Percentiles rank a stretch among this genome's conserved stretches.
phyloP scores from a whole-genome alignment of 228 moss, liverwort and hornwort genomes.

The Sphagnum fallax region DNA sequence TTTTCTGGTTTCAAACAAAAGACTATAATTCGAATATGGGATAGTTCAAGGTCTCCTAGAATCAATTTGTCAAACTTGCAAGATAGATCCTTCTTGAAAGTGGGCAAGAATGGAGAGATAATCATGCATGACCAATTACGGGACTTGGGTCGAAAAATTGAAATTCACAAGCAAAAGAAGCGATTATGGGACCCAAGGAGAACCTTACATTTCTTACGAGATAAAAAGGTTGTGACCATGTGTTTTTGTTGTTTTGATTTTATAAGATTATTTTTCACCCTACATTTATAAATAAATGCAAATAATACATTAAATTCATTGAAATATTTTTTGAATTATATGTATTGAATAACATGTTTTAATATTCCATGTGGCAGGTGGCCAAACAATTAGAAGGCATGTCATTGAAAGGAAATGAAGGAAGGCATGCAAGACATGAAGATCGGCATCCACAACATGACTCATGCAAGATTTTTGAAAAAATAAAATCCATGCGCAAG shows the following conservation, averaged over 20 bases:
- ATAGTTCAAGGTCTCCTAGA: not conserved
- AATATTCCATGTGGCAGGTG: not conserved
- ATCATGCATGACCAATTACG: slow-evolving; percentile 5
- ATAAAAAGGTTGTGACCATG: not conserved
- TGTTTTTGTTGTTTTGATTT: not conserved
- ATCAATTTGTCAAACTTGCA: not conserved
- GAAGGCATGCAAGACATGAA: no score
- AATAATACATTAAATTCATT: not conserved
- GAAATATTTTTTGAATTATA: not conserved
- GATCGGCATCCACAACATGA: not conserved
- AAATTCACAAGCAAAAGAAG: not conserved
- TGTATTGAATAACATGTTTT: not conserved
- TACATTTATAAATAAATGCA: not conserved
- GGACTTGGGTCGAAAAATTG: not conserved
- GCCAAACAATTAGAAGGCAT: not conserved
- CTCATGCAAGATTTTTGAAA: no score
- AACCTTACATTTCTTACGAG: no score
- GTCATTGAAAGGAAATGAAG: not conserved
- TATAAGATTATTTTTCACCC: not conserved
- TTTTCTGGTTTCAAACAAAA: not conserved
- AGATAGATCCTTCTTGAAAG: not conserved
- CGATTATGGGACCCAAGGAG: not conserved
- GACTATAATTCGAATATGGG: not conserved
- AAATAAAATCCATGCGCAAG: not conserved
- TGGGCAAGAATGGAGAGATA: not conserved